Evolutionary conservation across 2,329 filamentous ascomycete species (phyloP).

Genomic region (Diatrype stigma): DNA sequence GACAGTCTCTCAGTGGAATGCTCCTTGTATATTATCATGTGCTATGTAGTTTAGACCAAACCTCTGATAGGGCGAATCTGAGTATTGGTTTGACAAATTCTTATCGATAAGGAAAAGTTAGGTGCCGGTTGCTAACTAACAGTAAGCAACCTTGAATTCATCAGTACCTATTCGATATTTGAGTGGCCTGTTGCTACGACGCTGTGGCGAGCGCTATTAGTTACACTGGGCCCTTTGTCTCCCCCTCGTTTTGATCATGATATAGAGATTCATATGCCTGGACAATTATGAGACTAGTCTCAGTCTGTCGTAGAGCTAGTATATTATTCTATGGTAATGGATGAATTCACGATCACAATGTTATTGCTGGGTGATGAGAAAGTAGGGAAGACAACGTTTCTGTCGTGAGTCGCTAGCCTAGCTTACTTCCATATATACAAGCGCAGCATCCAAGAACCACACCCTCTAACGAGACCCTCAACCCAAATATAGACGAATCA

Average conservation of each 20-base stretch:
- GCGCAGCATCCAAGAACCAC: constrained; percentile 1
- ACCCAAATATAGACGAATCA: constrained; percentile 52
- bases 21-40: too few species aligned
- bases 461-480: constrained; percentile 3
- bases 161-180: too few species aligned
- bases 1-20: too few species aligned
- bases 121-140: too few species aligned
- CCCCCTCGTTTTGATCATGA: too few species aligned
- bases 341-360: constrained; percentile 46
- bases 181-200: too few species aligned
- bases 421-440: constrained; percentile 3
- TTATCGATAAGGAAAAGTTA: background rate
- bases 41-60: too few species aligned
- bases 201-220: background rate
- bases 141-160: too few species aligned
- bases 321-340: constrained; percentile 34
- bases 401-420: constrained; percentile 45
- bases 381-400: constrained; percentile 58
- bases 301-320: background rate
- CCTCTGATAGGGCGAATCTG: background rate
- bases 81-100: background rate
- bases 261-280: too few species aligned
- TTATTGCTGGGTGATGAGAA: constrained; percentile 55
- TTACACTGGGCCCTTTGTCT: too few species aligned
- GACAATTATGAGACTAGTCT: background rate